These are phyloP conservation scores for Crassisporium funariophilum DNA, from an alignment of 768 basidiomycete genomes.

Conservation along the genomic window DNA sequence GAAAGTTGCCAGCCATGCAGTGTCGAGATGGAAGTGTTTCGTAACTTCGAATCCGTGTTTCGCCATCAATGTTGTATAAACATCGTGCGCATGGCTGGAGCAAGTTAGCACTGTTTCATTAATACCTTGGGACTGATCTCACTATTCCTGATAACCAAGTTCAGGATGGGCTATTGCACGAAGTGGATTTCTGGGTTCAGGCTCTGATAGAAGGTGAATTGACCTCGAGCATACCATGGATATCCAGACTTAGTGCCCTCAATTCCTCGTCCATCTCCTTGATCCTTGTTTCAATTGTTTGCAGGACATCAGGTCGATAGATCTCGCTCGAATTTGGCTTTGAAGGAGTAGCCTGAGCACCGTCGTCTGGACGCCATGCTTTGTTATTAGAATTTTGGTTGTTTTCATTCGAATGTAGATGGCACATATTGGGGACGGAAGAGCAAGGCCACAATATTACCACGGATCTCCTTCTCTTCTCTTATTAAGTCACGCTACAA, in stretches of 20 bases:
- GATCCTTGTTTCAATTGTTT: slow-evolving; percentile 62
- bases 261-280: slow-evolving; percentile 55
- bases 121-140: neutral
- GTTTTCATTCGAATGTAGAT: slow-evolving; percentile 17
- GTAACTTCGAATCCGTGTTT: slow-evolving; percentile 67
- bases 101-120: neutral
- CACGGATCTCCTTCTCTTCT: no score
- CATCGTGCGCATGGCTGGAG: slow-evolving; percentile 71
- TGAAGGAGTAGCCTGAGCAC: slow-evolving; percentile 29
- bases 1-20: slow-evolving; percentile 77
- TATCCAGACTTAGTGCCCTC: slow-evolving; percentile 65
- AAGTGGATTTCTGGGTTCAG: neutral
- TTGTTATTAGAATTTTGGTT: slow-evolving; percentile 8
- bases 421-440: slow-evolving; percentile 21
- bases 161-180: slow-evolving; percentile 63
- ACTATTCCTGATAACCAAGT: slow-evolving; percentile 69
- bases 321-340: slow-evolving; percentile 36
- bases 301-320: slow-evolving; percentile 58
- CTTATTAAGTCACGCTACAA: no score
- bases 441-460: no score
- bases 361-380: slow-evolving; percentile 49
- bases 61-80: slow-evolving; percentile 65
- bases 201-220: neutral
- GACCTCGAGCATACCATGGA: slow-evolving; percentile 53
- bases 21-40: slow-evolving; percentile 61